Percentiles rank a stretch among this genome's conserved stretches.
Conservation (phyloP, 2,329 filamentous ascomycete genomes). For the Mycosphaerella sp. region DNA sequence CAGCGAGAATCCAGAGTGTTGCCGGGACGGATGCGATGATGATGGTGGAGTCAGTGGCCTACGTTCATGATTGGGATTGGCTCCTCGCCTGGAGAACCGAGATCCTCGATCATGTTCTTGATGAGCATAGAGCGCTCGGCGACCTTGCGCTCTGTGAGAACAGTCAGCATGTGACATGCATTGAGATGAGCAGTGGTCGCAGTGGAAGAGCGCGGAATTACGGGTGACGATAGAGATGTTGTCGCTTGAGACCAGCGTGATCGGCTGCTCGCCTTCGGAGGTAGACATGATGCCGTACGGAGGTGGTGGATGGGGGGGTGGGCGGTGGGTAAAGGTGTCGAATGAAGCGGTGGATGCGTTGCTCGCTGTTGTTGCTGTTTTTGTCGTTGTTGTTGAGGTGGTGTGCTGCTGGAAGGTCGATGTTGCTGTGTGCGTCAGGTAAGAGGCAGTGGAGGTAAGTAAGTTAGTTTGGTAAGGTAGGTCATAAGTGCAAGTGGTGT, state of each 20-base stretch:
- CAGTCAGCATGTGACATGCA: slow-evolving; percentile 15
- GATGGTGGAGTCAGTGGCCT: slow-evolving; percentile 23
- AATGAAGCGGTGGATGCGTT: no score
- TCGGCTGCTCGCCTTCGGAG: slow-evolving; percentile 31
- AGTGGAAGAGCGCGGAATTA: slow-evolving; percentile 20
- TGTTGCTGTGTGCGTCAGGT: not conserved
- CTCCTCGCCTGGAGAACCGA: slow-evolving; percentile 59
- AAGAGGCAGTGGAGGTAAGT: not conserved
- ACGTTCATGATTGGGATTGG: slow-evolving; percentile 81
- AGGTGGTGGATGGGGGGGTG: slow-evolving; percentile 12
- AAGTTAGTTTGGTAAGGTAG: not conserved
- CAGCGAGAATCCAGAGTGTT: slow-evolving; percentile 21
- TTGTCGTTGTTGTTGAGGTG: slow-evolving; percentile 1
- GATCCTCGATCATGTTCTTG: slow-evolving; percentile 96
- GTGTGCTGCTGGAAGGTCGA: slow-evolving; percentile 6
- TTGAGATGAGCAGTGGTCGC: not conserved
- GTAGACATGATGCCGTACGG: slow-evolving; percentile 29
- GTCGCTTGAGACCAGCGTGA: slow-evolving; percentile 44
- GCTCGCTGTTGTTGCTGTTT: no score
- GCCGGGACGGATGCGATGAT: not conserved
- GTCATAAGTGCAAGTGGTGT: no score
- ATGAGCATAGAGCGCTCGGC: slow-evolving; percentile 90
- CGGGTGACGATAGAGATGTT: slow-evolving; percentile 40
- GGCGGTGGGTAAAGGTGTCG: not conserved
- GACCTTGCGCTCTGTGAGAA: slow-evolving; percentile 61